Evolutionary conservation across 2,329 filamentous ascomycete genomes (phyloP), one percentile per base, ranked within the genome.

Genomic region (Arthrobotrys entomopaga): DNA sequence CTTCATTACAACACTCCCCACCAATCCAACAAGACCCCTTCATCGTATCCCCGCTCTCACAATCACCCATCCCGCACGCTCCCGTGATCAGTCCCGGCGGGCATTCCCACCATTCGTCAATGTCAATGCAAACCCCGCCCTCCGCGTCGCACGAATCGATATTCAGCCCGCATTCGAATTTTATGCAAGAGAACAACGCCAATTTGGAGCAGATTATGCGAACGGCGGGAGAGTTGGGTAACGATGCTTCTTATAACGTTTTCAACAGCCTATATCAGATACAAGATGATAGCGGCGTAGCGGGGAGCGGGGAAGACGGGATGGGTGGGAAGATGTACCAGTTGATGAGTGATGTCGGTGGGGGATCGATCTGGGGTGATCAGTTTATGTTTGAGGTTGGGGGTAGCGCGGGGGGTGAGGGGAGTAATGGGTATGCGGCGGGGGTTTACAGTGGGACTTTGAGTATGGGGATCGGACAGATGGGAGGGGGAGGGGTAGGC

Each of bases 271-370:
- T 56, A 16, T 69, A 75, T 38, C 59, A 64, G 53, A 59, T 70
- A 26, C 59, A 58, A 46, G 65, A 70, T 26, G 65, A 70, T 54
- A 61, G 65, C 13, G 34, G 29, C 22, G 63, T 52, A n/a, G 24
- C 48, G 2, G 71, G 53, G 4, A 29, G 13, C 11, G 65, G 65
- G 19, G 71, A 75, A 24, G 71, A 75, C 6, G 58, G 50, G 4
- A 75, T 75, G 71, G 71, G 71, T 4, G 65, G 65, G 46, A 75
- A 75, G 53, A 63, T 75, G 53, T 75, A 70, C 11, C 65, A 70
- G 54, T 43, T 75, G 24, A 75, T 75, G 70, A 65, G 60, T 29
- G 57, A 74, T 63, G 70, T 74, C n/a, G 70, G 70, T 3, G 70
- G 70, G 1, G 70, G 70, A 8, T 63, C 63, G 43, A 74, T 74